These are phyloP conservation scores for Aspergillus pseudoglaucus DNA, from an alignment of 2,329 filamentous ascomycete species.

Conservation along the genomic window DNA sequence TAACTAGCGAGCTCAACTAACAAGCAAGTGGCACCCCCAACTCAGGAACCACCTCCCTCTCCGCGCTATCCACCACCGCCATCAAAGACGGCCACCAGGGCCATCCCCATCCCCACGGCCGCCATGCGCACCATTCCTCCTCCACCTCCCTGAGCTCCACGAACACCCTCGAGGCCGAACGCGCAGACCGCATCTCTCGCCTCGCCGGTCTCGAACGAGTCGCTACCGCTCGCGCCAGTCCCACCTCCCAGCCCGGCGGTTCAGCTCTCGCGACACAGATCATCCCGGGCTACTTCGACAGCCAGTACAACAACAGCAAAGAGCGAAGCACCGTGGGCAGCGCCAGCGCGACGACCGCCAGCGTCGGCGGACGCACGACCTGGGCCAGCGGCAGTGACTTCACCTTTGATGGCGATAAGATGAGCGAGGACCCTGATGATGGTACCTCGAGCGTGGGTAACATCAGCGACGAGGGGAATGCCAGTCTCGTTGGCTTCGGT, in stretches of 20 bases:
- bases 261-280: constrained; percentile 31
- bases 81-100: constrained; percentile 96
- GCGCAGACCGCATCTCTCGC: constrained; percentile 89
- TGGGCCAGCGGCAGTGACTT: constrained; percentile 61
- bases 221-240: constrained; percentile 60
- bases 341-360: constrained; percentile 68
- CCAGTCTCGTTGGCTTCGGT: constrained; percentile 82
- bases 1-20: not conserved
- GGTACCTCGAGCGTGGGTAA: constrained; percentile 62
- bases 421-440: constrained; percentile 61
- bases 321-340: constrained; percentile 85
- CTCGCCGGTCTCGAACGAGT: constrained; percentile 87
- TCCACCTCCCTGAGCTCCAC: constrained; percentile 54
- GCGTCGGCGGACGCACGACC: constrained; percentile 60
- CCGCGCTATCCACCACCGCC: constrained; percentile 82
- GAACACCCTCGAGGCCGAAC: constrained; percentile 79
- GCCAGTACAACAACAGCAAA: constrained; percentile 63
- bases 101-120: constrained; percentile 57
- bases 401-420: constrained; percentile 48
- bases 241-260: constrained; percentile 21
- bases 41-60: constrained; percentile 85
- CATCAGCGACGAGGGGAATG: constrained; percentile 78
- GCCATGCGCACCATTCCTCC: constrained; percentile 49
- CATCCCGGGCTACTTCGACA: constrained; percentile 72
- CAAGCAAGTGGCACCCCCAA: constrained; percentile 75